phyloP scores from a whole-genome alignment of 2,329 filamentous ascomycete species.

The Sarocladium strictum region DNA sequence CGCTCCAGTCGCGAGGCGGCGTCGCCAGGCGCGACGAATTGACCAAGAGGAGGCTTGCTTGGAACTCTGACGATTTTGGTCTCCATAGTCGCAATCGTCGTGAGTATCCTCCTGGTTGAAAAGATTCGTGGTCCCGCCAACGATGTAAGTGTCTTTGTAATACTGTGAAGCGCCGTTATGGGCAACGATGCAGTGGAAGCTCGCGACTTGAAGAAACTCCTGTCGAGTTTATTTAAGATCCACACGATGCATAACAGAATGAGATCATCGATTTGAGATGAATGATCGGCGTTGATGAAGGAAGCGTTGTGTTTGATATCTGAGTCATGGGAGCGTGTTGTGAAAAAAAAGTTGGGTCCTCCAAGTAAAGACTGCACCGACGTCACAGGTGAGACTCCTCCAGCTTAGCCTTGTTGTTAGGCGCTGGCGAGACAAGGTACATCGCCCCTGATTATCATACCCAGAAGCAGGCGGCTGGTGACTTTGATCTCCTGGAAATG shows the following conservation, averaged over 20 bases:
- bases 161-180: constrained; percentile 10
- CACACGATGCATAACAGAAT: not conserved
- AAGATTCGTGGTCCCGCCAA: constrained; percentile 3
- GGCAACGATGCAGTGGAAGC: not conserved
- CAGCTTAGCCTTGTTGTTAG: not conserved
- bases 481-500: not conserved
- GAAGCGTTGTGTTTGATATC: not conserved
- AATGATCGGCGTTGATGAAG: not conserved
- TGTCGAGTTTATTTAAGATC: not conserved
- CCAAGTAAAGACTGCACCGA: not conserved
- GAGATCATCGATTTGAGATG: not conserved
- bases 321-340: constrained; percentile 6
- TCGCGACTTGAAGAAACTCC: no score
- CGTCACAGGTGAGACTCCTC: constrained; percentile 7
- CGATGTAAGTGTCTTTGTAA: constrained; percentile 12
- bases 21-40: constrained; percentile 22
- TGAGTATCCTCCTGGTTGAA: not conserved
- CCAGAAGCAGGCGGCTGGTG: not conserved
- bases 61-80: constrained; percentile 33
- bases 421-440: not conserved
- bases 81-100: constrained; percentile 25
- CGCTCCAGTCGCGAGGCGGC: constrained; percentile 29
- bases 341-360: constrained; percentile 8
- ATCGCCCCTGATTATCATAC: not conserved
- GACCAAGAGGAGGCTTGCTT: constrained; percentile 25